These are phyloP conservation scores for Umbelopsis sp. DNA, from an alignment of 371 early-diverging fungal genomes.

Conservation along the genomic window DNA sequence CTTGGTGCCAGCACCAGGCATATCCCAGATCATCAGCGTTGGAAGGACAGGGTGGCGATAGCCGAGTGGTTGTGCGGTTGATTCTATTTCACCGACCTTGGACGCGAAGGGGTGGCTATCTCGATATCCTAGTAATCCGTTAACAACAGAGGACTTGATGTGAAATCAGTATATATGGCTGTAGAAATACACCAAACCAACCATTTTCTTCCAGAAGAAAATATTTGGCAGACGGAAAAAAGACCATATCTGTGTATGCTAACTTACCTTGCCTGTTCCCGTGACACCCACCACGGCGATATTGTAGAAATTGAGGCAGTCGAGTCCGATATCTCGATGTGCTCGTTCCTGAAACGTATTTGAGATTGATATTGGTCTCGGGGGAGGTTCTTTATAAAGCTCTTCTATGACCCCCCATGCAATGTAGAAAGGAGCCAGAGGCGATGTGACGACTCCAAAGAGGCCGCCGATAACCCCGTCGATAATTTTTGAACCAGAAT, in stretches of 20 bases:
- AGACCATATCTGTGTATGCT: background rate
- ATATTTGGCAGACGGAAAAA: background rate
- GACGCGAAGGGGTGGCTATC: constrained; percentile 30
- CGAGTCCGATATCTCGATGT: constrained; percentile 22
- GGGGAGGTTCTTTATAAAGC: constrained; percentile 20
- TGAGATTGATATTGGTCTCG: background rate
- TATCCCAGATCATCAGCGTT: constrained; percentile 35
- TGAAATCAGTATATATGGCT: no score
- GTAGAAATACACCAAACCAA: no score
- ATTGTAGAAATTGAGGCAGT: constrained; percentile 28
- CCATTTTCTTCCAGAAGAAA: no score
- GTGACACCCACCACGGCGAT: constrained; percentile 33
- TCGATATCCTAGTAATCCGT: constrained; percentile 36
- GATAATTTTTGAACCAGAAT: constrained; percentile 24
- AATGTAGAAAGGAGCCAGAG: constrained; percentile 35
- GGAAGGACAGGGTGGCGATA: constrained; percentile 30
- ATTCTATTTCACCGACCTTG: constrained; percentile 29
- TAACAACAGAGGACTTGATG: constrained; percentile 30
- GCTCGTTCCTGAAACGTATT: constrained; percentile 15
- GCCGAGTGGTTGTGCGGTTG: constrained; percentile 27
- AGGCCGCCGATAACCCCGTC: constrained; percentile 31
- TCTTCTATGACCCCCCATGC: constrained; percentile 27
- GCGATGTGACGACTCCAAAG: constrained; percentile 33
- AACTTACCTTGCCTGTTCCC: constrained; percentile 39
- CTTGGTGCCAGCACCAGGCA: constrained; percentile 33